Percentiles rank a stretch among this genome's conserved stretches.
Evolutionary conservation across 352 stramenopile species (phyloP).

Genomic region (Pythium dissotocum): DNA sequence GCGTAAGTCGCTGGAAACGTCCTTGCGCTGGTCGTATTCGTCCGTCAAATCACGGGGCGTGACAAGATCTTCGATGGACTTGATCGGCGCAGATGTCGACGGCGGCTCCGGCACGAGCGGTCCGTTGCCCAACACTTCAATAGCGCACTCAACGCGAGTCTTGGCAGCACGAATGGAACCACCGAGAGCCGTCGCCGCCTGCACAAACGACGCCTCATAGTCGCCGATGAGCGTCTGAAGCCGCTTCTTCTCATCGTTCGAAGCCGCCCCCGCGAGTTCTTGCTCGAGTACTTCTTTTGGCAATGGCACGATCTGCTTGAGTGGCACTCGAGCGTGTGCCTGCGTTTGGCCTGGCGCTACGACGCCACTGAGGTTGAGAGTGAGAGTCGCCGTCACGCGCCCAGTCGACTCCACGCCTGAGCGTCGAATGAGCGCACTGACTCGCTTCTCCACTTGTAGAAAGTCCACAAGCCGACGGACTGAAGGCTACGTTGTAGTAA

Average conservation of each 20-base stretch:
- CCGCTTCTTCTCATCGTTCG: conserved; percentile 80
- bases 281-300: conserved; percentile 57
- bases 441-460: conserved; percentile 47
- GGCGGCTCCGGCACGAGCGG: conserved; percentile 49
- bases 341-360: conserved; percentile 33
- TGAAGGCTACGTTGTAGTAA: conserved; percentile 24
- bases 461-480: conserved; percentile 47
- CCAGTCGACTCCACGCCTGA: conserved; percentile 35
- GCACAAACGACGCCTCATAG: conserved; percentile 45
- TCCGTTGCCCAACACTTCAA: conserved; percentile 34
- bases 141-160: conserved; percentile 33
- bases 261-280: conserved; percentile 43
- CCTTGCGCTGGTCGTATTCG: conserved; percentile 44
- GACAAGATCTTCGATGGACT: conserved; percentile 54
- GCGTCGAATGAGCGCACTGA: conserved; percentile 38
- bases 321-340: conserved; percentile 10
- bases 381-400: conserved; percentile 33
- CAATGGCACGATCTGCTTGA: conserved; percentile 35
- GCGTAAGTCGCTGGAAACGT: conserved; percentile 45
- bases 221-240: conserved; percentile 60
- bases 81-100: conserved; percentile 24
- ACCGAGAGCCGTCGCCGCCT: conserved; percentile 32
- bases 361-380: conserved; percentile 41
- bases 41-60: conserved; percentile 45
- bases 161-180: conserved; percentile 23